Percentiles rank a stretch among this genome's conserved stretches.
phyloP scores from a whole-genome alignment of 352 stramenopile genomes.

The Pythium periplocum region DNA sequence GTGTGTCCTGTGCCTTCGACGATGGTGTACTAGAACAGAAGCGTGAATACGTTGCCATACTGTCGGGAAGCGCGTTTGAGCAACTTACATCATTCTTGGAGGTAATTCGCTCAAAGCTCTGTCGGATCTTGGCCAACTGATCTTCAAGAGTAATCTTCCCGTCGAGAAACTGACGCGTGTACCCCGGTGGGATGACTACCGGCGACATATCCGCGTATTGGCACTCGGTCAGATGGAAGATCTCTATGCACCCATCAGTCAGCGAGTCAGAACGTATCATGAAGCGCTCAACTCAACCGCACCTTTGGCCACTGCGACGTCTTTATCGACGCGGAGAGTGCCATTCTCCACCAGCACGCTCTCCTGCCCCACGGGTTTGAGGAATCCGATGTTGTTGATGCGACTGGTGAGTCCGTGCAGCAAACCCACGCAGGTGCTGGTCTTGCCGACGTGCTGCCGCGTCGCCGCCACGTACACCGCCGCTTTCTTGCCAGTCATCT shows the following conservation, averaged over 20 bases:
- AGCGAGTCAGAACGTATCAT: constrained; percentile 17
- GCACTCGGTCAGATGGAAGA: constrained; percentile 91
- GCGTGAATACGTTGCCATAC: background rate
- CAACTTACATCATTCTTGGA: constrained; percentile 45
- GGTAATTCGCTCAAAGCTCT: constrained; percentile 66
- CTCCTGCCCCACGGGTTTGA: constrained; percentile 95
- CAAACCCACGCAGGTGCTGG: constrained; percentile 92
- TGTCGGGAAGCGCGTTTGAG: no score
- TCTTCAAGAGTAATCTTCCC: constrained; percentile 84
- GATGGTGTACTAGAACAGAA: constrained; percentile 51
- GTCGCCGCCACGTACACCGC: constrained; percentile 86
- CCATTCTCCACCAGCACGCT: constrained; percentile 66
- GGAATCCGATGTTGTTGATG: constrained; percentile 86
- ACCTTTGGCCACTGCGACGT: constrained; percentile 88
- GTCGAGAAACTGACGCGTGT: constrained; percentile 96
- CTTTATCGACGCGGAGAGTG: constrained; percentile 88
- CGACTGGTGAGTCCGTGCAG: constrained; percentile 91
- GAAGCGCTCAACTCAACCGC: constrained; percentile 12
- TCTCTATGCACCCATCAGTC: constrained; percentile 46
- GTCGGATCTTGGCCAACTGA: constrained; percentile 60
- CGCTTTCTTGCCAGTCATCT: constrained; percentile 22
- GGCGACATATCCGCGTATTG: constrained; percentile 95
- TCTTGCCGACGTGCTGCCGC: constrained; percentile 88
- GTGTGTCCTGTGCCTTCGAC: constrained; percentile 89
- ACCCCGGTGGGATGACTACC: constrained; percentile 93